Percentiles rank a stretch among this genome's conserved stretches.
Evolutionary conservation across 1,284 basidiomycete species (phyloP).

Genomic region (Papiliotrema fonsecae): DNA sequence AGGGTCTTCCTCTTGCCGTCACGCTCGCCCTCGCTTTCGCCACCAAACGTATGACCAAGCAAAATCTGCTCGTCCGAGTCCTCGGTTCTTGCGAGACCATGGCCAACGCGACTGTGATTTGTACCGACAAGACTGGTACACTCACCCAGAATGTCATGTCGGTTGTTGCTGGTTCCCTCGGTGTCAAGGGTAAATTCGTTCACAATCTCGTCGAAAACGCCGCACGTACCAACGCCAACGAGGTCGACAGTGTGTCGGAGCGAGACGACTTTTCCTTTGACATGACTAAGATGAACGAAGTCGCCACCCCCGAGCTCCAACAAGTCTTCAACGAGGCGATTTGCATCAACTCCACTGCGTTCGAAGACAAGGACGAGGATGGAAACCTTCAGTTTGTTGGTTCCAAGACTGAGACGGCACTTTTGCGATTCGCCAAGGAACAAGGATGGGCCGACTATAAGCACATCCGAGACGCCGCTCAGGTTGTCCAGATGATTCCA

Average conservation of each 20-base stretch:
- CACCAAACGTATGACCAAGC: slow-evolving; percentile 92
- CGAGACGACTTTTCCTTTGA: slow-evolving; percentile 78
- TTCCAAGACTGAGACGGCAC: slow-evolving; percentile 93
- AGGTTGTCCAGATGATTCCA: slow-evolving; percentile 81
- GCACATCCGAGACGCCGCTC: slow-evolving; percentile 60
- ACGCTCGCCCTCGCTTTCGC: slow-evolving; percentile 95
- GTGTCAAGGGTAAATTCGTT: slow-evolving; percentile 90
- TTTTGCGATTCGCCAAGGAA: slow-evolving; percentile 83
- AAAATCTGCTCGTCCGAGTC: slow-evolving; percentile 90
- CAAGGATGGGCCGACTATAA: slow-evolving; percentile 76
- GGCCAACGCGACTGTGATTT: slow-evolving; percentile 94
- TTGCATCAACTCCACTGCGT: slow-evolving; percentile 91
- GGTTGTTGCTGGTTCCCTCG: slow-evolving; percentile 91
- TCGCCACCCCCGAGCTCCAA: slow-evolving; percentile 61
- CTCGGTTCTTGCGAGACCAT: slow-evolving; percentile 97
- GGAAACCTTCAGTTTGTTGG: slow-evolving; percentile 74
- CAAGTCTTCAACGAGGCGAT: slow-evolving; percentile 79
- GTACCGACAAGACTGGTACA: slow-evolving; percentile 92
- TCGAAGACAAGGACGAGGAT: slow-evolving; percentile 72
- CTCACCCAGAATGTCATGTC: slow-evolving; percentile 93
- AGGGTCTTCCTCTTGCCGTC: slow-evolving; percentile 93
- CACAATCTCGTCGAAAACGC: slow-evolving; percentile 69
- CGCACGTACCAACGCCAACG: slow-evolving; percentile 67
- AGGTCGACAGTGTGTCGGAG: slow-evolving; percentile 46
- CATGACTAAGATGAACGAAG: slow-evolving; percentile 61